Base-by-base conservation (phyloP, 805 yeast species). In the Candida schatavii region DNA sequence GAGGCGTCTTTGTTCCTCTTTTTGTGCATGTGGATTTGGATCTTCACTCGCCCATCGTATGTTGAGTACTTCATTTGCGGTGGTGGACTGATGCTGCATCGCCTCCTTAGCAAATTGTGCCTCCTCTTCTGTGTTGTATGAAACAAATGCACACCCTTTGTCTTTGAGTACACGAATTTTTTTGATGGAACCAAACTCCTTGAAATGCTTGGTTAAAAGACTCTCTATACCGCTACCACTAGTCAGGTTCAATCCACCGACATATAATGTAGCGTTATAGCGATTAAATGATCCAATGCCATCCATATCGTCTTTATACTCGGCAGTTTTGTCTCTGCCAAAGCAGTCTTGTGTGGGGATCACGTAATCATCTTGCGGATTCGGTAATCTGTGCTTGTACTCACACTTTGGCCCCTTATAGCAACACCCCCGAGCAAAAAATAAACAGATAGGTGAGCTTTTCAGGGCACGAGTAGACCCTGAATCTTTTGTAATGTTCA, bases 41-140 rank as follows among this genome's bases (percentile, higher is more conserved):
- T 88, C 96, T 33, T 85, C 91, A 46, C 78, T 80, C 0, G 97
- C 96, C 98, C 98, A 90, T 48, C 87, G 74, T 1, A 90, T 77
- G 45, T 72, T 76, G 34, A 90, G 61, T 0, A 82, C 75, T 47
- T 85, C 96, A 33, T 75, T 80, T 40, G 81, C 75, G 19, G 50
- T 58, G 5, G 90, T 58, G 6, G 85, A 74, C 59, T 91, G 98
- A 34, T 83, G 82, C 30, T 83, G 78, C 96, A 91, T 88, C 1
- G 96, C 96, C 60, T 91, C 98, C 54, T 88, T 87, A 0, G 97
- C 96, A 70, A 91, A 93, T 59, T 91, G 97, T 0, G 97, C 97
- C 55, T 77, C 82, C 17, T 74, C 59, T 52, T 88, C 96, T 27
- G 72, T 59, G 43, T 70, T 71, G 55, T 68, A 91, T 0, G 85